Conservation (phyloP, 371 early-diverging fungal species). For the Syncephalastrum racemosum region DNA sequence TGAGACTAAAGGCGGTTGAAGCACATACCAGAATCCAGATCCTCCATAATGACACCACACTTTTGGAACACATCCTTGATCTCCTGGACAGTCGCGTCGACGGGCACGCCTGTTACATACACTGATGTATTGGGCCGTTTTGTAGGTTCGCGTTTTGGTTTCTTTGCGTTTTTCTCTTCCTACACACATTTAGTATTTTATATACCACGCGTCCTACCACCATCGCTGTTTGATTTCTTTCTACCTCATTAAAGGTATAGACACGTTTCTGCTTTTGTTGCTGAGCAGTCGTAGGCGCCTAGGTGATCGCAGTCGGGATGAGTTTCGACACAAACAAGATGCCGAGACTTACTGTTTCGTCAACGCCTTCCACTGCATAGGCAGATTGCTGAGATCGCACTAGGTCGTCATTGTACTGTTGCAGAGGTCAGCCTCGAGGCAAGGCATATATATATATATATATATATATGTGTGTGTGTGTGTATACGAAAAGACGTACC, state of each 20-base stretch:
- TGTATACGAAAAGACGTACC: conserved; percentile 51
- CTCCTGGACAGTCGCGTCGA: conserved; percentile 80
- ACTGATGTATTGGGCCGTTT: conserved; percentile 71
- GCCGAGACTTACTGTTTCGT: conserved; percentile 42
- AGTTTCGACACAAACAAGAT: too few species aligned
- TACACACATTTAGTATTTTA: conserved; percentile 5
- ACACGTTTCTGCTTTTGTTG: conserved; percentile 37
- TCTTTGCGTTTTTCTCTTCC: conserved; percentile 36
- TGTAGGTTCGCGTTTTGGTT: conserved; percentile 51
- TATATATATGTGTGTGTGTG: too few species aligned
- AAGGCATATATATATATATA: too few species aligned
- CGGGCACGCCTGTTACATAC: conserved; percentile 86
- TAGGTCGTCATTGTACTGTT: conserved; percentile 71
- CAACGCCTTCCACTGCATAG: conserved; percentile 66
- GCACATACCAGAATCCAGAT: conserved; percentile 57
- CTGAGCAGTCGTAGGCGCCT: conserved; percentile 24
- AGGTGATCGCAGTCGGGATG: neutral
- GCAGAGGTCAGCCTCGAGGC: too few species aligned
- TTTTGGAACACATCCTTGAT: conserved; percentile 77
- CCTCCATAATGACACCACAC: conserved; percentile 91
- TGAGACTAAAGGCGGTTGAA: neutral
- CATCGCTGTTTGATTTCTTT: neutral
- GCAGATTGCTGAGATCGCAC: conserved; percentile 81
- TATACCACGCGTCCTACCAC: neutral
- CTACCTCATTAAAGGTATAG: conserved; percentile 39